Evolutionary conservation across 2,329 filamentous ascomycete species (phyloP), one percentile per base, ranked within the genome.

Genomic region (Colletotrichum liaoningense): DNA sequence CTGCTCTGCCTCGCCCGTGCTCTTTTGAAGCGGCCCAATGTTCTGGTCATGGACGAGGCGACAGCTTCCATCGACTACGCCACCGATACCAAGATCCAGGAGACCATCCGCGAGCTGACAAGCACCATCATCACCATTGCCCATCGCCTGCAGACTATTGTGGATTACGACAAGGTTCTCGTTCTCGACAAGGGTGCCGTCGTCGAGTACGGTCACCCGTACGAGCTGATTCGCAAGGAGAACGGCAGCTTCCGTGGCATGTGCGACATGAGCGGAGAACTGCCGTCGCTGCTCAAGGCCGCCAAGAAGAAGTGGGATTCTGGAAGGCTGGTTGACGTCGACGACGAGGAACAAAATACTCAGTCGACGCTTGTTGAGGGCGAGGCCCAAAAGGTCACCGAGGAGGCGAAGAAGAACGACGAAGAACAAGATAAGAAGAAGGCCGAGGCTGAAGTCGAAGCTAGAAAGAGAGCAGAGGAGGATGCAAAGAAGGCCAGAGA

Each of bases 21-120:
- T 0, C 91, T 99, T 77, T 92, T 99, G 75, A 98, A 97, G 84
- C 90, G 91, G 42, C 95, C 97, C 0, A 95, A 94, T 76, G 95
- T 99, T 1, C 87, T 99, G n/a, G 93, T 99, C 80, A 98, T 99
- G 97, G 97, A 99, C 83, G 97, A 99, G 86, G 97, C 97, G 0
- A 99, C 97, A 0, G 97, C 97, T 0, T 97, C 94, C 0, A 98
- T 99, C 79, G 97, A 99, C 84, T 98, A 98, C 83, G 93, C 92
- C 5, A 99, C 97, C 2, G 97, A 99, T 79, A 89, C 93, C 63
- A 98, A 98, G 85, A 98, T 99, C 77, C 97, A 99, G 83, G 95
- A 94, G 78, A 98, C 97, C 0, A 95, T 99, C 74, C 93, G 95
- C n/a, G 94, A 98, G 82, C 89, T 98, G 78, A 93, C 92, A 76